These are phyloP conservation scores for Diospyros lotus DNA, from an alignment of 148 eudicot genomes.

Conservation along the genomic window DNA sequence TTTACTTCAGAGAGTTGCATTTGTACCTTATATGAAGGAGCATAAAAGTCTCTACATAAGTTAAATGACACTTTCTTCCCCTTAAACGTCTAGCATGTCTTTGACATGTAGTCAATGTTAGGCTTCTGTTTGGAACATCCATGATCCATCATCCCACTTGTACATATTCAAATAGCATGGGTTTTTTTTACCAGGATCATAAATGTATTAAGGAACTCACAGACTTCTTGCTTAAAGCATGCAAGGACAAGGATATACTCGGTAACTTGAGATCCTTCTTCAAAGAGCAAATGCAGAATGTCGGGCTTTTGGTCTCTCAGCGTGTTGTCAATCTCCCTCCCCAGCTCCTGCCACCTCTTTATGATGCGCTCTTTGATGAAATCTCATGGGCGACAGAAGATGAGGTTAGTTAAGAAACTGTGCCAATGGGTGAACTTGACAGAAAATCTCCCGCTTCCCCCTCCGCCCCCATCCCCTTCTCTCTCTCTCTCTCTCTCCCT, in stretches of 20 bases:
- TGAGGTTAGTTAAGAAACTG: conserved; percentile 54
- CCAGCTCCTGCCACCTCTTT: conserved; percentile 85
- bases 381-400: conserved; percentile 88
- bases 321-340: conserved; percentile 91
- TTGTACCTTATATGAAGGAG: too few relatives aligned
- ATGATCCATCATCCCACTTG: not conserved
- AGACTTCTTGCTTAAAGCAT: conserved; percentile 49
- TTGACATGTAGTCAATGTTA: not conserved
- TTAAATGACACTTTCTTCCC: not conserved
- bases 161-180: not conserved
- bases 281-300: conserved; percentile 48
- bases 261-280: conserved; percentile 41
- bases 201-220: conserved; percentile 66
- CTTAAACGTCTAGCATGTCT: not conserved
- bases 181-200: conserved; percentile 43
- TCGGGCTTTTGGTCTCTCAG: conserved; percentile 88
- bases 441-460: too few relatives aligned
- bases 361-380: conserved; percentile 90
- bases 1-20: not conserved
- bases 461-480: too few relatives aligned
- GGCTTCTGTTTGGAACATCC: not conserved
- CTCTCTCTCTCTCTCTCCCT: too few relatives aligned
- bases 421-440: conserved; percentile 8
- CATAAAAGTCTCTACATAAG: too few relatives aligned
- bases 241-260: conserved; percentile 32